These are phyloP conservation scores for Candida sp. DNA, from an alignment of 1,139 yeast species.

Conservation along the genomic window DNA sequence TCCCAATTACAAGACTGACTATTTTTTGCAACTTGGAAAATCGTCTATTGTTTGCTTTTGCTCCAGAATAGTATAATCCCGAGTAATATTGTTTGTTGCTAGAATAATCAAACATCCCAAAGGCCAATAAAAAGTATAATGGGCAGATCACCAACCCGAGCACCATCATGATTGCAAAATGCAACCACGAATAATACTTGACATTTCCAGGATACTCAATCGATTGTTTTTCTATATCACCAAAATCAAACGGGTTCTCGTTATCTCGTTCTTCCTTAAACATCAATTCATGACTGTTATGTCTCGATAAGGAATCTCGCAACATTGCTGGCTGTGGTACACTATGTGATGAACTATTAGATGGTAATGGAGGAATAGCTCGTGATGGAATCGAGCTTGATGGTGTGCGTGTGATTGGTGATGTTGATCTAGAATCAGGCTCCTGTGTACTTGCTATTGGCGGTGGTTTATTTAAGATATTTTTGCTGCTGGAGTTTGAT, in stretches of 20 bases:
- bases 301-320: constrained; percentile 8
- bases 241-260: not conserved
- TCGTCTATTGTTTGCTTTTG: constrained; percentile 9
- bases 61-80: constrained; percentile 14
- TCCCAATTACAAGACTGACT: constrained; percentile 27
- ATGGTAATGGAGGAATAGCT: constrained; percentile 1
- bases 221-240: not conserved
- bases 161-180: constrained; percentile 19
- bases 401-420: not conserved
- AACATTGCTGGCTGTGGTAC: constrained; percentile 4
- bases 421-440: not conserved
- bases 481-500: not conserved
- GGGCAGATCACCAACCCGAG: constrained; percentile 35
- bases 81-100: constrained; percentile 16
- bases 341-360: not conserved
- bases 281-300: constrained; percentile 11
- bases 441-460: not conserved
- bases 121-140: constrained; percentile 24
- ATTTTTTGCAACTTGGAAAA: constrained; percentile 32
- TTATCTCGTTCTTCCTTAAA: constrained; percentile 1
- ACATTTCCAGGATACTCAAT: not conserved
- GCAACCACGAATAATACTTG: constrained; percentile 14
- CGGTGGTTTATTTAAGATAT: not conserved
- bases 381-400: constrained; percentile 1
- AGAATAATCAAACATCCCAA: constrained; percentile 31